These are phyloP conservation scores for Nannochloropsis granulata DNA, from an alignment of 108 stramenopile species.

Conservation along the genomic window DNA sequence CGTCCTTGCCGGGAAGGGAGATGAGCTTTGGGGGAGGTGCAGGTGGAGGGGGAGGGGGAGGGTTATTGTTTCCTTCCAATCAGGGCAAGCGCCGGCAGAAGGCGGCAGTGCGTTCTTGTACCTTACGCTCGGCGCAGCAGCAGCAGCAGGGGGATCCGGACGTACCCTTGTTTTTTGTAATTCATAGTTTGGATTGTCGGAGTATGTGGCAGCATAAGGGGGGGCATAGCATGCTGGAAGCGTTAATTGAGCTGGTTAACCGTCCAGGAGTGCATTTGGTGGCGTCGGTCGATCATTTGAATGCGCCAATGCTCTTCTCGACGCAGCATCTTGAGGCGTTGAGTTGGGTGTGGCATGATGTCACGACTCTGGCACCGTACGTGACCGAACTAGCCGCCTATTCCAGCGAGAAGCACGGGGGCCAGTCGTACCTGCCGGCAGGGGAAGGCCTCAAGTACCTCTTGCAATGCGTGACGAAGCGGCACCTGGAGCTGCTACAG, in stretches of 20 bases:
- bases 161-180: neutral
- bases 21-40: neutral
- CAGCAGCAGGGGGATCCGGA: neutral
- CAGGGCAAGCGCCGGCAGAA: neutral
- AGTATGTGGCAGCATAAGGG: neutral
- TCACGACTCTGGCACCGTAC: neutral
- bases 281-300: neutral
- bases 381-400: neutral
- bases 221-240: neutral
- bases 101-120: neutral
- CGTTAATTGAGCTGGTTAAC: neutral
- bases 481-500: neutral
- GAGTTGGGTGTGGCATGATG: neutral
- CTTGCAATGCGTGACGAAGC: neutral
- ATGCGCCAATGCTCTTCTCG: neutral
- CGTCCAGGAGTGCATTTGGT: neutral
- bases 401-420: neutral
- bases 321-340: neutral
- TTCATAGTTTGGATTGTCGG: neutral
- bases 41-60: neutral
- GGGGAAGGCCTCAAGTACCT: neutral
- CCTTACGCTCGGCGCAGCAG: neutral
- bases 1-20: neutral
- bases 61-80: neutral
- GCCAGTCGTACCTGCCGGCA: neutral